Evolutionary conservation across 2,329 filamentous ascomycete species (phyloP), one percentile per base, ranked within the genome.

Genomic region (Cytospora chrysosperma): DNA sequence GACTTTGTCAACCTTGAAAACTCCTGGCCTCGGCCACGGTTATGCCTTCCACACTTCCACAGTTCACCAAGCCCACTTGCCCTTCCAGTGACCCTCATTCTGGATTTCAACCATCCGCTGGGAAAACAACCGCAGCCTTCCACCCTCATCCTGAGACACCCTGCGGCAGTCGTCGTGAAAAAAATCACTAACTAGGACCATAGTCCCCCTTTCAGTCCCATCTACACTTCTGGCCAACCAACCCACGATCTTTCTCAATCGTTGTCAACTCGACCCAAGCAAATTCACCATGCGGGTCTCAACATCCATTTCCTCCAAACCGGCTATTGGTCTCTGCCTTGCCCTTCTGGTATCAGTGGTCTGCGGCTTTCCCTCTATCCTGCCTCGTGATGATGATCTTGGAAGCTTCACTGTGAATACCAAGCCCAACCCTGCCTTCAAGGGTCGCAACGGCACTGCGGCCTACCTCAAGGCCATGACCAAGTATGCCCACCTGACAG

Each of bases 341-440:
- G 28, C 58, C 24, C 52, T 65, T 55, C 54, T 65, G 13, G 55
- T 61, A 34, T 53, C 64, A 3, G 28, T 40, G 9, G 57, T 60
- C 34, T 47, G 55, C 49, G 54, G 43, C 34, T 50, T 58, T 21
- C 62, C 56, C 21, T 61, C 61, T 28, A 24, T 52, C 15, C 27
- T 62, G 21, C 32, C 47, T 49, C 21, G 30, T 13, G 21, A 57
- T n/a, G 47, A 13, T 37, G 34, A 17, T 10, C n/a, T 55, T 37
- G 59, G 60, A 8, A 52, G 37, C 2, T 76, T 77, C 57, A 67
- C 67, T 0, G 52, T 80, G 13, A 52, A 67, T 0, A 72, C 77
- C 21, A 67, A 78, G 3, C 65, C 63, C 47, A 82, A 81, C 63
- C 56, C 65, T 0, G 58, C 66, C 0, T 80, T 74, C 66, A 65